These are phyloP conservation scores for Helotiales sp. DNA, from an alignment of 2,329 filamentous ascomycete genomes.

Conservation along the genomic window DNA sequence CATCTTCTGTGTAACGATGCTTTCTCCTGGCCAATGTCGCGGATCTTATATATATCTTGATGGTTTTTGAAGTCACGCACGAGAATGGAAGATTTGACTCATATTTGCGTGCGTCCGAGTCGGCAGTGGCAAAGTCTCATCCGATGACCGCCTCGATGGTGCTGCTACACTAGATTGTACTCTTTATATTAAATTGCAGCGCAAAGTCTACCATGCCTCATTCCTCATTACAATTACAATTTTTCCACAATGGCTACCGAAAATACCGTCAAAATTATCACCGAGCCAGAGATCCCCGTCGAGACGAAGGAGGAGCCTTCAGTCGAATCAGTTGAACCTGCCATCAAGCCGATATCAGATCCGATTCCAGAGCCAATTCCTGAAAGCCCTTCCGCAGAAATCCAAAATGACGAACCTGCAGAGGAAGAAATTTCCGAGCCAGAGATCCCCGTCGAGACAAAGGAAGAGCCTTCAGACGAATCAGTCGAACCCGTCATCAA, in stretches of 20 bases:
- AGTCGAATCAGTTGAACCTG: not conserved
- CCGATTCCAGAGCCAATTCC: constrained; percentile 7
- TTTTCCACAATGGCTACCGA: constrained; percentile 10
- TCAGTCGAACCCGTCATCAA: not conserved
- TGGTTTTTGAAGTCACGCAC: not conserved
- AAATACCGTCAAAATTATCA: not conserved
- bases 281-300: not conserved
- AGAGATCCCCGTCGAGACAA: not conserved
- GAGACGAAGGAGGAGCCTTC: not conserved
- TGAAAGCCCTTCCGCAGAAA: too few species aligned
- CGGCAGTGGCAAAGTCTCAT: constrained; percentile 10
- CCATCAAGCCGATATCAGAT: not conserved
- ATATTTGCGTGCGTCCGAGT: constrained; percentile 19
- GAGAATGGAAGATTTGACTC: constrained; percentile 21
- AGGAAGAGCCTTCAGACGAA: not conserved
- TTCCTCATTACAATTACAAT: not conserved
- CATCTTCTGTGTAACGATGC: not conserved
- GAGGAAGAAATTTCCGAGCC: not conserved
- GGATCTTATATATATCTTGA: not conserved
- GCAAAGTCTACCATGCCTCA: not conserved
- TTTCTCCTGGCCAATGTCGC: not conserved
- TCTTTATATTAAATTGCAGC: not conserved
- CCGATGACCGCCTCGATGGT: not conserved
- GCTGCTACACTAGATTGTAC: not conserved
- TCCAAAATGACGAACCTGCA: too few species aligned